Evolutionary conservation across 352 stramenopile species (phyloP).

Genomic region (Halophytophthora batemanensis): DNA sequence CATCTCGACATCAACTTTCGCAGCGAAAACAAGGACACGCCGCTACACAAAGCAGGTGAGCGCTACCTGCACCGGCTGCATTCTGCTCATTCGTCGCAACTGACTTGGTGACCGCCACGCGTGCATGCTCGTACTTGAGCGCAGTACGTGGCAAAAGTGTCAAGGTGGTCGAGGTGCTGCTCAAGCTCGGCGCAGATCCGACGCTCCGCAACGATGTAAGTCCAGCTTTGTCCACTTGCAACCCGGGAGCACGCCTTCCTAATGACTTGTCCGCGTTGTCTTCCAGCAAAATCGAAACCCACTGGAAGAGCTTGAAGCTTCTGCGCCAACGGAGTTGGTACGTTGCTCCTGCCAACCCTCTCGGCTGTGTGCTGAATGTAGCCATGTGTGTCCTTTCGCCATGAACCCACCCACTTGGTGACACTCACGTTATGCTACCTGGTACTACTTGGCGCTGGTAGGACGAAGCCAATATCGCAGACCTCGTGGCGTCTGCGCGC

Average conservation of each 20-base stretch:
- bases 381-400: no score
- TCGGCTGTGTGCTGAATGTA: background rate
- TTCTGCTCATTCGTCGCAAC: background rate
- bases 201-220: constrained; percentile 58
- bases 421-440: no score
- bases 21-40: constrained; percentile 73
- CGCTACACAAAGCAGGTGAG: constrained; percentile 75
- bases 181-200: constrained; percentile 60
- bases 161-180: constrained; percentile 50
- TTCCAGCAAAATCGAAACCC: constrained; percentile 63
- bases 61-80: no score
- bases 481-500: no score
- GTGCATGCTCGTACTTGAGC: background rate
- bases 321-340: constrained; percentile 30
- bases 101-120: no score
- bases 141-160: constrained; percentile 48
- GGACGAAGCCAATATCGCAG: no score
- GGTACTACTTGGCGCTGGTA: background rate
- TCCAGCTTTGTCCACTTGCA: background rate
- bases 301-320: constrained; percentile 53
- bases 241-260: background rate
- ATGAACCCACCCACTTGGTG: no score
- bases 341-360: background rate
- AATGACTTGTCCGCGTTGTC: background rate
- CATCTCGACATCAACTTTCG: constrained; percentile 56